Percentiles rank a stretch among this genome's conserved stretches.
Conservation (phyloP, 306 rosid species). For the Trichosanthes truncata region DNA sequence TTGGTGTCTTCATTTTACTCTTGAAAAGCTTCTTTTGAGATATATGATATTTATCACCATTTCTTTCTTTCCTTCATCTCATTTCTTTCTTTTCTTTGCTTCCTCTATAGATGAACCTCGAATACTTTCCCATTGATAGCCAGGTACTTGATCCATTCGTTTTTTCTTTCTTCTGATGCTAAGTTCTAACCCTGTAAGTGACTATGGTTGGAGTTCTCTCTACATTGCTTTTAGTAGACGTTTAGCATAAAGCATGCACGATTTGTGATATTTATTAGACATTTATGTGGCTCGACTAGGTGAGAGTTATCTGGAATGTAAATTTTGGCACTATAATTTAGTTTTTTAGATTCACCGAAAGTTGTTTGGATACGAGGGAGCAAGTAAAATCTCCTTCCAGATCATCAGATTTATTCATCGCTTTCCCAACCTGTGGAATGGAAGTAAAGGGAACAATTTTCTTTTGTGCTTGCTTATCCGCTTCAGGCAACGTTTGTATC, state of each 20-base stretch:
- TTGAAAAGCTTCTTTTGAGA: slow-evolving; percentile 1
- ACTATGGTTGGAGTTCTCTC: slow-evolving; percentile 5
- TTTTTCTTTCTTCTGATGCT: slow-evolving; percentile 2
- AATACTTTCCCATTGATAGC: slow-evolving; percentile 76
- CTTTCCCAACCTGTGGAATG: neutral
- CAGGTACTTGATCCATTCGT: slow-evolving; percentile 49
- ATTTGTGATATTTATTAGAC: neutral
- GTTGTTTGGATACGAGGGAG: neutral
- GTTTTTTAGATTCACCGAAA: neutral
- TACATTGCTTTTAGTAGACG: neutral
- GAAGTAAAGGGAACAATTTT: neutral
- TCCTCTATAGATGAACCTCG: slow-evolving; percentile 86
- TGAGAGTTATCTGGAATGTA: neutral
- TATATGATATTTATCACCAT: slow-evolving; percentile 8
- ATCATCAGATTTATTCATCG: neutral
- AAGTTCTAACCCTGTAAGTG: neutral
- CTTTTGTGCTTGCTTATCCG: neutral
- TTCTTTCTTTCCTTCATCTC: neutral
- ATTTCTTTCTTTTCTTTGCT: slow-evolving; percentile 9
- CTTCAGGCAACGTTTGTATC: neutral
- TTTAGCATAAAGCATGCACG: neutral
- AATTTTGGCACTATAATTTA: neutral
- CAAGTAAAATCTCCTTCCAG: neutral
- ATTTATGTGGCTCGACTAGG: neutral
- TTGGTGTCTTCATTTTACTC: slow-evolving; percentile 16